phyloP scores from a whole-genome alignment of 2,329 filamentous ascomycete genomes.

The Alternaria angustiovoidea region DNA sequence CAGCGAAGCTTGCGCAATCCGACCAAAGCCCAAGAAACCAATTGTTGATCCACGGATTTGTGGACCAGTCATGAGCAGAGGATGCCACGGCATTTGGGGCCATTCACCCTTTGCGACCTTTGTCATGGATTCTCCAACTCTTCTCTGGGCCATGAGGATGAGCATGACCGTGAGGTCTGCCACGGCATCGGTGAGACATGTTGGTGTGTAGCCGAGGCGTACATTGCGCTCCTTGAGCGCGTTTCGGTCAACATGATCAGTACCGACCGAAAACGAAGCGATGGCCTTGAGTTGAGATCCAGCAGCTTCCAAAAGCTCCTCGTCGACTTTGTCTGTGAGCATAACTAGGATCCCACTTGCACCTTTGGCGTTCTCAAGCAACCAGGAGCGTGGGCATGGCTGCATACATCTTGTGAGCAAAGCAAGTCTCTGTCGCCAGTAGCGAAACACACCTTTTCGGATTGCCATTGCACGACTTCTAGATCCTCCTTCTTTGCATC shows the following conservation, averaged over 20 bases:
- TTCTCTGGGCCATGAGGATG: constrained; percentile 43
- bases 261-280: constrained; percentile 45
- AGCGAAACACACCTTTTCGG: constrained; percentile 27
- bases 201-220: constrained; percentile 43
- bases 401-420: constrained; percentile 17
- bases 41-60: constrained; percentile 35
- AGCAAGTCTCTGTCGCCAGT: neutral
- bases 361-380: constrained; percentile 35
- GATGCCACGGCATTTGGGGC: constrained; percentile 44
- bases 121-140: constrained; percentile 37
- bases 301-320: constrained; percentile 34
- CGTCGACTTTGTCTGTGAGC: constrained; percentile 38
- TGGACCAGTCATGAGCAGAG: constrained; percentile 41
- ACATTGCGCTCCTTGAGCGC: constrained; percentile 38
- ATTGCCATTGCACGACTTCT: constrained; percentile 42
- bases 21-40: constrained; percentile 42
- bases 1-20: constrained; percentile 40
- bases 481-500: constrained; percentile 27
- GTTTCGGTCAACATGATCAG: constrained; percentile 38
- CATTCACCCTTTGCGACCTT: constrained; percentile 38
- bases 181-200: constrained; percentile 42
- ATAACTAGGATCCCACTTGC: constrained; percentile 40
- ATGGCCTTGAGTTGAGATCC: constrained; percentile 36
- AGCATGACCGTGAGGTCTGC: constrained; percentile 44
- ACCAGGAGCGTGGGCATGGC: constrained; percentile 42